A percentile compares a stretch with the other conserved stretches of the same genome.
phyloP scores from a whole-genome alignment of 169 alveolate genomes.

The Eimeria necatrix region DNA sequence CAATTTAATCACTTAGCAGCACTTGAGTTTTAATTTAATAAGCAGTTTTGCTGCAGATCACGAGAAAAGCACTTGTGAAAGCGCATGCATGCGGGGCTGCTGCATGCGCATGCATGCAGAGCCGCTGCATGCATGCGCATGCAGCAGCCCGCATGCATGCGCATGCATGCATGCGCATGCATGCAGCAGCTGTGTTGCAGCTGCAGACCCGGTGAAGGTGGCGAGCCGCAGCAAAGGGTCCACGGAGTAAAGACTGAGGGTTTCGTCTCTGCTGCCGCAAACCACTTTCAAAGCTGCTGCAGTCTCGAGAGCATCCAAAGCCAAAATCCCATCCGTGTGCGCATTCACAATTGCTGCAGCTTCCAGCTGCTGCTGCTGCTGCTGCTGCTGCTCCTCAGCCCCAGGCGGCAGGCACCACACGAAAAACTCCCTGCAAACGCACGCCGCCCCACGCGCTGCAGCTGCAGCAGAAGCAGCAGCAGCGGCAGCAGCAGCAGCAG shows the following conservation, averaged over 20 bases:
- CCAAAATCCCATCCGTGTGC: constrained; percentile 79
- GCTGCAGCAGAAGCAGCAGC: background rate
- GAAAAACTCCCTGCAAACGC: constrained; percentile 62
- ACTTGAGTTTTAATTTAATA: no score
- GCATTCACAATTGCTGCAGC: constrained; percentile 75
- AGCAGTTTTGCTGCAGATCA: no score
- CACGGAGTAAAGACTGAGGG: constrained; percentile 75
- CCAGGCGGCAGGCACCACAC: constrained; percentile 72
- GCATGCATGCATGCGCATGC: no score
- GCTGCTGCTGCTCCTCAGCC: no score
- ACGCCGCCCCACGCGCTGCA: background rate
- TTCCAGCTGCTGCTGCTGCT: constrained; percentile 32
- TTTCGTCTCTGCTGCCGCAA: constrained; percentile 79
- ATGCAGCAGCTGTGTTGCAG: background rate
- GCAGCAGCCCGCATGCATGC: background rate
- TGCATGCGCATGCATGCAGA: no score
- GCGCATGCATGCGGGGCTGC: no score
- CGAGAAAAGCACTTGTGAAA: no score
- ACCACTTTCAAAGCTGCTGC: background rate
- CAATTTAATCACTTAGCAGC: no score
- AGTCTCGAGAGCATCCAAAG: constrained; percentile 69
- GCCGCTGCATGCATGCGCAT: background rate
- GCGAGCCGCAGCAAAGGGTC: constrained; percentile 75
- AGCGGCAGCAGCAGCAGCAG: background rate
- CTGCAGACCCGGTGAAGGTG: constrained; percentile 72